Evolutionary conservation across 768 basidiomycete species (phyloP), one percentile per base, ranked within the genome.

Genomic region (Boletus pseudo-olivaceus): DNA sequence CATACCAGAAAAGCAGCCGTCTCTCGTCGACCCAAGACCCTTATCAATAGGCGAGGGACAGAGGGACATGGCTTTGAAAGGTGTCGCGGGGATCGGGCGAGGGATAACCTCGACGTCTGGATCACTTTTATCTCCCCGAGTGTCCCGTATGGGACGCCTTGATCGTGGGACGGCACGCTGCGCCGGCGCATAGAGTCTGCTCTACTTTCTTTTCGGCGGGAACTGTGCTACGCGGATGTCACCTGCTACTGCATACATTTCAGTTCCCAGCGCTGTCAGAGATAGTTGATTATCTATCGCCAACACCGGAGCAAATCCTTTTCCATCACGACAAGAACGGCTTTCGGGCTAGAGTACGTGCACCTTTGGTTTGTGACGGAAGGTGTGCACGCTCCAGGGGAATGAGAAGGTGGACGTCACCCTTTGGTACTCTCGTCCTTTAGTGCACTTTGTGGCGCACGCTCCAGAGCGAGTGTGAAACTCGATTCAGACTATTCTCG

Each of bases 1-100:
- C 82, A 79, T 80, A 88, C 83, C 84, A 85, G 85, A 84, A 80
- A 88, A 71, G 58, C 74, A 72, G 61, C 63, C 7, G 27, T 61
- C 54, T 59, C 55, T 63, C 62, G 57, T 56, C 57, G 57, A 70
- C 61, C 75, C 57, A 78, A 78, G 80, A 82, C 73, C 72, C 70
- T 73, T 55, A 32, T 55, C 5, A 17, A 27, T 30, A 46, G 64
- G 62, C 49, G 62, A 65, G 65, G 65, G 1, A 5, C 19, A 30
- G 57, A 63, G 54, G 51, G 37, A 14, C 15, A 11, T 7, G 32
- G 54, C 54, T 74, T 80, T 83, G 78, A 78, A 79, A 83, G 7
- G 77, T 76, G 80, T 74, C 70, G 80, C 73, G 78, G 79, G 74
- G 81, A 80, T 73, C 64, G 79, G 81, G 78, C 73, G 72, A 57